Percentiles rank a stretch among this genome's conserved stretches.
These are phyloP conservation scores for Nakazawaea pomicola DNA, from an alignment of 805 yeast genomes.

Conservation along the genomic window DNA sequence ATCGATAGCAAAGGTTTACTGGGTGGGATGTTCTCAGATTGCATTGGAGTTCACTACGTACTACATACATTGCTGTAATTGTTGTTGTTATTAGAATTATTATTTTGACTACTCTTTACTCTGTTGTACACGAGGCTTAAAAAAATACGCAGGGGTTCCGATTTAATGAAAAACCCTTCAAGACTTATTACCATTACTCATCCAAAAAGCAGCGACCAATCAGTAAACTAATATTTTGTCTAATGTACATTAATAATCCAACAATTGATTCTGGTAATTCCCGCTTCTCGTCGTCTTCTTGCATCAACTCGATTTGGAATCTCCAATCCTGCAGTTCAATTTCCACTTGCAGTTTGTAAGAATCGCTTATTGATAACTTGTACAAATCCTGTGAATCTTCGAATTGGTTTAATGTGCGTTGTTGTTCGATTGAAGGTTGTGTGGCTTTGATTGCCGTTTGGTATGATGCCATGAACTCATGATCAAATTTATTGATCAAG, in stretches of 20 bases:
- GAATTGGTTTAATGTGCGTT: constrained; percentile 10
- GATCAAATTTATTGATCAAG: constrained; percentile 21
- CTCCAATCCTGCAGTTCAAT: constrained; percentile 17
- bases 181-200: not conserved
- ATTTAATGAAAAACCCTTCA: no score
- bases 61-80: not conserved
- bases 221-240: constrained; percentile 23
- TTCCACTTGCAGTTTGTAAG: not conserved
- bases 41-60: no score
- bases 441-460: not conserved
- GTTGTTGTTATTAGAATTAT: not conserved
- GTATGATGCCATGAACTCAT: constrained; percentile 8
- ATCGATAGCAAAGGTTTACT: no score
- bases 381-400: constrained; percentile 18
- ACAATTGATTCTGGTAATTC: constrained; percentile 15
- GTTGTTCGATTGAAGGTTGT: constrained; percentile 5
- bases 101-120: not conserved
- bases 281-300: not conserved
- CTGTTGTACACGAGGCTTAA: no score
- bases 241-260: constrained; percentile 16
- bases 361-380: constrained; percentile 14
- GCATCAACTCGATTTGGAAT: constrained; percentile 6
- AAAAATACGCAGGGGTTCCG: no score
- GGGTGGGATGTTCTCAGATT: no score
- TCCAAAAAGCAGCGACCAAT: constrained; percentile 23